Evolutionary conservation across 2,329 filamentous ascomycete genomes (phyloP).

Genomic region (Claviceps arundinis): DNA sequence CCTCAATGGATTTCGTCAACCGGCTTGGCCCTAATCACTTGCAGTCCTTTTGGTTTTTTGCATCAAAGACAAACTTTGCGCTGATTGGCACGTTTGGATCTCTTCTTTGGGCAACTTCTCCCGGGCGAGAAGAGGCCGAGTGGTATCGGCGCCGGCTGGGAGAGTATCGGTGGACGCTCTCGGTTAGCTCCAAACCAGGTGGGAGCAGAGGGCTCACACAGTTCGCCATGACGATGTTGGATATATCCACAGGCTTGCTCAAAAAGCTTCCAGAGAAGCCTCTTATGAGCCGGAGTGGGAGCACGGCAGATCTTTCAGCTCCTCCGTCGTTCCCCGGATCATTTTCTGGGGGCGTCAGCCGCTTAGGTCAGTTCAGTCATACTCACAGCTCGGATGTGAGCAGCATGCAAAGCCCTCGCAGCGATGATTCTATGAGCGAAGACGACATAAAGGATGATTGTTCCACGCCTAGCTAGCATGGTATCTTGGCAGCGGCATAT

Average conservation of each 20-base stretch:
- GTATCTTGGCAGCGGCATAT: too few relatives aligned
- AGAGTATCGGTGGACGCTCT: constrained; percentile 90
- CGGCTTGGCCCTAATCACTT: constrained; percentile 76
- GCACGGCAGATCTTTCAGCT: constrained; percentile 32
- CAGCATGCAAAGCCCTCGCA: constrained; percentile 36
- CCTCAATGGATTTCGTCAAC: constrained; percentile 95
- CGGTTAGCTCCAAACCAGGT: constrained; percentile 65
- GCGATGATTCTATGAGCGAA: constrained; percentile 38
- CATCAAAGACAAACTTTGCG: constrained; percentile 81
- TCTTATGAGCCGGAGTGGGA: constrained; percentile 43
- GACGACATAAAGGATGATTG: constrained; percentile 35
- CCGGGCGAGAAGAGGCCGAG: constrained; percentile 75
- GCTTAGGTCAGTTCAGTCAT: constrained; percentile 29
- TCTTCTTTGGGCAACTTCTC: constrained; percentile 77
- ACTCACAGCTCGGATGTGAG: constrained; percentile 35
- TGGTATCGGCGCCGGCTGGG: constrained; percentile 78
- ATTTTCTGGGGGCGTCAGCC: constrained; percentile 20
- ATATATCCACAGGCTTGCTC: constrained; percentile 55
- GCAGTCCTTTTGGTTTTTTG: constrained; percentile 86
- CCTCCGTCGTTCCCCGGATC: constrained; percentile 13
- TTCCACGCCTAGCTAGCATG: constrained; percentile 11
- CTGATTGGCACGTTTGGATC: constrained; percentile 90
- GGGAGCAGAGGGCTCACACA: constrained; percentile 45
- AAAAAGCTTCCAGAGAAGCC: constrained; percentile 62
- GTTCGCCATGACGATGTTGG: constrained; percentile 67